Conservation (phyloP, 2,329 filamentous ascomycete genomes). For the Metarhizium anisopliae region DNA sequence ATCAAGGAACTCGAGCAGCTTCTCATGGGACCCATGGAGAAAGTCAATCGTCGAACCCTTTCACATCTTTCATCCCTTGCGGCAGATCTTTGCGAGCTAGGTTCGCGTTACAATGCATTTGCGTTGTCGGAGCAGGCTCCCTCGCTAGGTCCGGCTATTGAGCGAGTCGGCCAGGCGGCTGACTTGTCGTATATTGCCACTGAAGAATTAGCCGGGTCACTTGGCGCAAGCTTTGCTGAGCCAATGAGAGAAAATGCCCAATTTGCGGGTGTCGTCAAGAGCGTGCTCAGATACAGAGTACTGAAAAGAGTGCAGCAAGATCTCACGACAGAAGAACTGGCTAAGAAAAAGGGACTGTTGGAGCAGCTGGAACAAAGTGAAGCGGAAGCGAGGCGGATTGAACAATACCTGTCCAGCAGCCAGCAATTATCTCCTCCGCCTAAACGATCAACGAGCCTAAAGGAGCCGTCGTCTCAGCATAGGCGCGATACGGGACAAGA, state of each 20-base stretch:
- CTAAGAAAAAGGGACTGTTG: slow-evolving; percentile 74
- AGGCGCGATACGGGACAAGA: slow-evolving; percentile 53
- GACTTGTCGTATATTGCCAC: slow-evolving; percentile 95
- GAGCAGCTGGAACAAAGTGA: slow-evolving; percentile 92
- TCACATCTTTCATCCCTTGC: slow-evolving; percentile 78
- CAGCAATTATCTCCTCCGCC: slow-evolving; percentile 54
- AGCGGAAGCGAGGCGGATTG: slow-evolving; percentile 83
- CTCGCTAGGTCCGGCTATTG: slow-evolving; percentile 84
- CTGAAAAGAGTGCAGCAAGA: slow-evolving; percentile 95
- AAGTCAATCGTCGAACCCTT: slow-evolving; percentile 84
- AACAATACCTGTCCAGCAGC: slow-evolving; percentile 77
- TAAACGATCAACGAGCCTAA: slow-evolving; percentile 53
- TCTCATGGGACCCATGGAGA: slow-evolving; percentile 89
- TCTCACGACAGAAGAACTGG: slow-evolving; percentile 87
- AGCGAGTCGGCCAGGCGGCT: slow-evolving; percentile 87
- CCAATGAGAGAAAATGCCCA: slow-evolving; percentile 97
- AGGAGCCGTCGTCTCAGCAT: slow-evolving; percentile 40
- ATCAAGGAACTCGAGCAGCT: slow-evolving; percentile 86
- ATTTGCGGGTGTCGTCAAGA: slow-evolving; percentile 88
- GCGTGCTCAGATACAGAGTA: slow-evolving; percentile 79
- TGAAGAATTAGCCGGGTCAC: slow-evolving; percentile 74
- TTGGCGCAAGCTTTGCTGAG: slow-evolving; percentile 93
- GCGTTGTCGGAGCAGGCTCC: slow-evolving; percentile 87
- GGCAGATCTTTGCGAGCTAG: slow-evolving; percentile 83
- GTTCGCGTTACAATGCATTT: slow-evolving; percentile 94